Evolutionary conservation across 2,329 filamentous ascomycete species (phyloP).

Genomic region (Aureobasidium mangrovei): DNA sequence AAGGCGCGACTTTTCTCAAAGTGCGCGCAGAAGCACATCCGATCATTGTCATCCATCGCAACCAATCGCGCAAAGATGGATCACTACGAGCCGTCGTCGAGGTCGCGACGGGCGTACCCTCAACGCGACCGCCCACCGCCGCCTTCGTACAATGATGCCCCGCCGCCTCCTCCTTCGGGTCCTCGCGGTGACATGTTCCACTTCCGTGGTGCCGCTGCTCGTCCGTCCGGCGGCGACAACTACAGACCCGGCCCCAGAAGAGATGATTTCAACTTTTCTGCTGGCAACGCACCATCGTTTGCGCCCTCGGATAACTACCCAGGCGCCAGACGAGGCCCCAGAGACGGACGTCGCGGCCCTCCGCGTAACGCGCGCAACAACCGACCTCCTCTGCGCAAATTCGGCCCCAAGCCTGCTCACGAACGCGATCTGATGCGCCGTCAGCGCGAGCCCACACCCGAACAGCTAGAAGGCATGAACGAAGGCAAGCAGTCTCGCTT

Average conservation of each 20-base stretch:
- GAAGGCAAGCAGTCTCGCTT: constrained; percentile 32
- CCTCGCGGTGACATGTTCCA: constrained; percentile 14
- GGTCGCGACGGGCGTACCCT: background rate
- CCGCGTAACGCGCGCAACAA: background rate
- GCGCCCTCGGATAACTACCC: constrained; percentile 7
- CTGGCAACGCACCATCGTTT: constrained; percentile 11
- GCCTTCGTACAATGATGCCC: constrained; percentile 5
- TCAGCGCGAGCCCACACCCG: constrained; percentile 34
- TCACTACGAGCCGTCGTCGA: constrained; percentile 10
- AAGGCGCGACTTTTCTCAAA: background rate
- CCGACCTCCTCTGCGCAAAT: constrained; percentile 12
- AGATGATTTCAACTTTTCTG: constrained; percentile 13
- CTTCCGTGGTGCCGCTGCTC: constrained; percentile 11
- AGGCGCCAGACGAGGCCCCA: constrained; percentile 5
- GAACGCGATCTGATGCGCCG: constrained; percentile 36
- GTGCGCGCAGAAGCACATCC: background rate
- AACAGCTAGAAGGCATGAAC: constrained; percentile 37
- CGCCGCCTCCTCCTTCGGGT: constrained; percentile 6
- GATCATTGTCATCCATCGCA: background rate
- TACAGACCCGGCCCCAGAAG: constrained; percentile 6
- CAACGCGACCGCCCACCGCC: constrained; percentile 12
- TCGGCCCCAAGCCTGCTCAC: constrained; percentile 29
- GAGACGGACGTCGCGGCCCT: constrained; percentile 2
- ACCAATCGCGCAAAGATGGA: background rate
- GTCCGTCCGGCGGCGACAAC: background rate